Evolutionary conservation across 164 flowering plant genomes (phyloP), one percentile per base, ranked within the genome.

Genomic region (Protea cynaroides): DNA sequence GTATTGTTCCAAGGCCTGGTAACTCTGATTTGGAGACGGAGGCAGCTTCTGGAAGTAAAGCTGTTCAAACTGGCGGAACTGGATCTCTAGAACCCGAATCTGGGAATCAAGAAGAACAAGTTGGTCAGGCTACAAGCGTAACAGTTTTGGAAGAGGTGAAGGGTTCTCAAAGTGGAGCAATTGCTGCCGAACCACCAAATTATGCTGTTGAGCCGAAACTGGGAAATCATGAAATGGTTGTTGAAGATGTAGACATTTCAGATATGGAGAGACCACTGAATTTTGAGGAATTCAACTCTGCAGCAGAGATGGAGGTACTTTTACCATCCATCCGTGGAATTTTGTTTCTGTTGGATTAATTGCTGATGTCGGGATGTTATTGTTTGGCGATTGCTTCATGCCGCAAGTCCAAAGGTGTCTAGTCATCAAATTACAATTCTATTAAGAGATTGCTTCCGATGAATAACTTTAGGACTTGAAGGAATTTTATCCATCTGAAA

Each of bases 261-360:
- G 76, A 73, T 10, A 1, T 56, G 8, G 83, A 76, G 29, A 76
- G 69, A 68, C 89, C 92, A 24, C 60, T 89, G 56, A 67, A 80
- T 75, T 84, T 87, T 63, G 79, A 82, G 63, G 85, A 80, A 0
- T 83, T 74, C 64, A 69, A 61, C 56, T 79, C 92, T 21, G 90
- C 90, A 11, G 66, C 79, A 13, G 94, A 83, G 21, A 62, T 89
- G 83, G 97, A 92, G 96, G 97, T 90, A 83, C 65, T 78, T 22
- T 61, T 19, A 58, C n/a, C n/a, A n/a, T n/a, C n/a, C n/a, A n/a
- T n/a, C n/a, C n/a, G n/a, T n/a, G n/a, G n/a, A n/a, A n/a, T n/a
- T n/a, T n/a, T n/a, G n/a, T n/a, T n/a, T n/a, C n/a, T n/a, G n/a
- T n/a, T n/a, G n/a, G 40, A 8, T 11, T 56, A 8, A 6, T 0